phyloP scores from a whole-genome alignment of 306 rosid species.

The Cicer arietinum region DNA sequence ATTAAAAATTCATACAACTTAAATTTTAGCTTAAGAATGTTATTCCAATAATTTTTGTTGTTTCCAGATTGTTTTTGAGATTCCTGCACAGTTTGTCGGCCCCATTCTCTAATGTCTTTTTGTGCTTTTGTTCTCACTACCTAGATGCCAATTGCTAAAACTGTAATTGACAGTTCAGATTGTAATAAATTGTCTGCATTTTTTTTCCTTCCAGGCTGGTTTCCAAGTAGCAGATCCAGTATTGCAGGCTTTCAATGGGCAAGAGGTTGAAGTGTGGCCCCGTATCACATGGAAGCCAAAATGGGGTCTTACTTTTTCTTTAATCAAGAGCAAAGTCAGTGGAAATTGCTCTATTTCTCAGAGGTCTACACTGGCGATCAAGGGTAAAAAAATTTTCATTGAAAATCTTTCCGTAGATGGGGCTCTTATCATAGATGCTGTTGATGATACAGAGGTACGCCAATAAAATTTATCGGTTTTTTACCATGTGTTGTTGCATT shows the following conservation, averaged over 20 bases:
- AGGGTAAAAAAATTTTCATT: slow-evolving; percentile 63
- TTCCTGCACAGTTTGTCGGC: neutral
- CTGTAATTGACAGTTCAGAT: slow-evolving; percentile 15
- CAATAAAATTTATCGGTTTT: slow-evolving; percentile 14
- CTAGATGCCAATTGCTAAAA: slow-evolving; percentile 29
- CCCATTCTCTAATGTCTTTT: slow-evolving; percentile 4
- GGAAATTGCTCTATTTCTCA: slow-evolving; percentile 77
- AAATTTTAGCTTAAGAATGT: slow-evolving; percentile 20
- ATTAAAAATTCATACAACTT: slow-evolving; percentile 20
- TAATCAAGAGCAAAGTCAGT: slow-evolving; percentile 71
- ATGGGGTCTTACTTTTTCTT: slow-evolving; percentile 81
- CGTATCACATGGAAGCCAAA: slow-evolving; percentile 86
- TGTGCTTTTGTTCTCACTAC: slow-evolving; percentile 38
- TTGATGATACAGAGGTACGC: slow-evolving; percentile 76
- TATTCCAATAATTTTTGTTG: slow-evolving; percentile 14
- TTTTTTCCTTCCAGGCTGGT: slow-evolving; percentile 68
- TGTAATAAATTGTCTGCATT: slow-evolving; percentile 27
- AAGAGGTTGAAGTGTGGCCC: slow-evolving; percentile 95
- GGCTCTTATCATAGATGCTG: slow-evolving; percentile 70
- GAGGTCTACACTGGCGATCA: slow-evolving; percentile 78
- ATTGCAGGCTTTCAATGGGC: slow-evolving; percentile 72
- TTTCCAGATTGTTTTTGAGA: slow-evolving; percentile 11
- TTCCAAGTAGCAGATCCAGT: slow-evolving; percentile 81
- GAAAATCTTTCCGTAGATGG: slow-evolving; percentile 85
- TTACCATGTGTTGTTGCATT: slow-evolving; percentile 34